Base-by-base conservation (phyloP, 1,284 basidiomycete species). In the Irpex lacteus region DNA sequence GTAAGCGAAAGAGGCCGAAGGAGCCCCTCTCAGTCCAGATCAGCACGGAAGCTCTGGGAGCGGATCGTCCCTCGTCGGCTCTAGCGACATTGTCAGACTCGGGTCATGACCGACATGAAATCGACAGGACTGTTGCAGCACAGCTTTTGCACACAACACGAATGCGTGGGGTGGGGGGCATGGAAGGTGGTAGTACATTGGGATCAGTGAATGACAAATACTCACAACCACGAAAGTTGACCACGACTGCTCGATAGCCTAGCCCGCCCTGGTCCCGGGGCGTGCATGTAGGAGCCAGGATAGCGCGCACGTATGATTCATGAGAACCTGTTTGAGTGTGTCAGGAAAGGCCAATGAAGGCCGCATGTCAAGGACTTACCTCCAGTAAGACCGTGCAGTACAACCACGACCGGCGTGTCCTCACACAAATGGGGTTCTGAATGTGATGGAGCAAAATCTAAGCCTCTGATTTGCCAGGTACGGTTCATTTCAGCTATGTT, bases 161-260 rank as follows among this genome's bases (percentile, higher is more conserved):
- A 13, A 13, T 37, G 40, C 58, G 38, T 47, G 37, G 6, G 44
- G 37, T 8, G 19, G 15, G 18, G 7, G 15, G 11, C 15, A 7
- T 52, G 50, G 19, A 52, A 21, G 50, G 8, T 52, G 50, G 13
- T 18, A 52, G 18, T 21, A 52, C 50, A 18, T 3, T 21, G 50
- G 18, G 7, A 18, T 3, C 13, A 18, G 13, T 21, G 18, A 11
- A 52, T 52, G 54, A 62, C 54, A 62, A 67, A 59, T 50, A 67
- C 60, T 82, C 86, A 91, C 96, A 98, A 70, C 96, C 96, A 69
- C 96, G 88, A 79, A 92, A 97, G 78, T 97, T 94, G 67, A 96
- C 85, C 6, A 98, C 95, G 4, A 94, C 89, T 2, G 87, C 95
- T 67, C 96, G 83, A 75, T 92, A 96, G 5, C 94, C 95, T 55